These are phyloP conservation scores for Populus hybrid DNA, from an alignment of 441 rosid genomes.

Conservation along the genomic window DNA sequence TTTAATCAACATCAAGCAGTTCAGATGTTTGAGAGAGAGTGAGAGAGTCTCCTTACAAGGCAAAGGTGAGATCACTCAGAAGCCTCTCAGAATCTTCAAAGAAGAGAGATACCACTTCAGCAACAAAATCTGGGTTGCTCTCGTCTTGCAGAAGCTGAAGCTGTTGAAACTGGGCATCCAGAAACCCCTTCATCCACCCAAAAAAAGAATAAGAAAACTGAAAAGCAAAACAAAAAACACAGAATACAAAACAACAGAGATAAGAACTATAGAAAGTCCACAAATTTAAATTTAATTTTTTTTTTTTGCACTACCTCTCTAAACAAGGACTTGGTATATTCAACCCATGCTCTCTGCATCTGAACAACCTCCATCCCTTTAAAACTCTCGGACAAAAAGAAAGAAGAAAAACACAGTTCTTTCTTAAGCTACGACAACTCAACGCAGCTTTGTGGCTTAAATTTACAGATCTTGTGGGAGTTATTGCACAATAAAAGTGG, in stretches of 20 bases:
- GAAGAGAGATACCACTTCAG: conserved; percentile 84
- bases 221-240: background rate
- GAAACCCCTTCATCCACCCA: conserved; percentile 51
- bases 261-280: background rate
- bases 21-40: background rate
- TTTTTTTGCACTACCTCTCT: conserved; percentile 45
- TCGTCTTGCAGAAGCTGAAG: conserved; percentile 94
- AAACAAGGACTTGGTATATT: conserved; percentile 76
- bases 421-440: conserved; percentile 9
- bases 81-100: conserved; percentile 89
- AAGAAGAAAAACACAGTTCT: conserved; percentile 2
- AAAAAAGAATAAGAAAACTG: background rate
- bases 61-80: conserved; percentile 71
- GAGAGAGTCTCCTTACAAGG: conserved; percentile 48
- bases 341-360: conserved; percentile 73
- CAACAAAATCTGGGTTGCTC: conserved; percentile 90
- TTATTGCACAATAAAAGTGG: conserved; percentile 14
- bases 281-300: background rate
- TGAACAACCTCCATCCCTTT: conserved; percentile 67
- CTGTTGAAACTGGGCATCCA: conserved; percentile 87
- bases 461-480: conserved; percentile 30
- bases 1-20: background rate
- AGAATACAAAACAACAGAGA: background rate
- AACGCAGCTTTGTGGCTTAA: conserved; percentile 22
- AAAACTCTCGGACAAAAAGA: conserved; percentile 14